Base-by-base conservation (phyloP, 148 eudicot species). In the Amaranthus palmeri region DNA sequence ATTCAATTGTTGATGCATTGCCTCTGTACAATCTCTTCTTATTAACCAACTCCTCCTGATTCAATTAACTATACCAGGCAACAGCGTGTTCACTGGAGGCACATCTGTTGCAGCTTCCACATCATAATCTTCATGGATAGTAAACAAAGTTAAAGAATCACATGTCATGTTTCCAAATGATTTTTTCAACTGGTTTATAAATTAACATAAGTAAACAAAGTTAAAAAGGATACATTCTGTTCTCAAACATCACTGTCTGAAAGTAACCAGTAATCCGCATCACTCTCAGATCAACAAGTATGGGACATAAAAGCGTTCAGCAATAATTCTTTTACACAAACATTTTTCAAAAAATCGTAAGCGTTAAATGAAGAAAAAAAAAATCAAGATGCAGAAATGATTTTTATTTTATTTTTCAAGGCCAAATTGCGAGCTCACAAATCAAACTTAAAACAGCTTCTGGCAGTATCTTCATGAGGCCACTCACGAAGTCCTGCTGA, bases 381-480 rank as follows among this genome's bases (percentile, higher is more conserved):
- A 25, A 25, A 25, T 25, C 36, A 25, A 25, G 36, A 25, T 25
- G 36, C 36, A 25, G 36, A 25, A 25, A 25, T 25, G 36, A 25
- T 0, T 25, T 25, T 25, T 25, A 25, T 25, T 1, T 3, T 63
- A 44, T 63, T 44, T 45, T 63, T 14, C 50, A 4, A 57, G 4
- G 56, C 43, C 12, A 70, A 60, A 60, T 7, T 55, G 45, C 59
- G 54, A 58, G 40, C 49, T 67, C 61, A 63, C 17, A 50, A 40
- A 68, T 62, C 10, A 18, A 70, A 95, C 97, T 95, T 85, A 95
- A 97, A 78, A 89, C 96, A 74, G 88, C 92, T 77, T 95, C 93
- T 69, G 99, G 99, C 68, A 95, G 93, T 73, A 95, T 95, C 85
- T 95, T 92, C 90, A 92, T 87, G 83, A 95, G 92, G 73, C 99